These are phyloP conservation scores for Proliferodiscus dingleyae DNA, from an alignment of 2,329 filamentous ascomycete species.

Conservation along the genomic window DNA sequence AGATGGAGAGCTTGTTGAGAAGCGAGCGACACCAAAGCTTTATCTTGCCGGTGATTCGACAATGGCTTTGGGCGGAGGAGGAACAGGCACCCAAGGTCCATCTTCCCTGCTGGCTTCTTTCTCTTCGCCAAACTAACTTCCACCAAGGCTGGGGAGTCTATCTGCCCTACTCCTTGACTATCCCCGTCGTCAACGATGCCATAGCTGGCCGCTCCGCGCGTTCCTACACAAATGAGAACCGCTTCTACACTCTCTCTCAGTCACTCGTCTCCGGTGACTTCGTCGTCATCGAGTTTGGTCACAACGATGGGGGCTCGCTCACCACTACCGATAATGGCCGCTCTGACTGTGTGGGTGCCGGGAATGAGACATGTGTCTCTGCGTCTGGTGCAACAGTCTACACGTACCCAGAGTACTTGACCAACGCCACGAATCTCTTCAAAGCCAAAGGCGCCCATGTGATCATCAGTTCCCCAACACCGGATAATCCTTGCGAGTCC, in stretches of 20 bases:
- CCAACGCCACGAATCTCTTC: conserved; percentile 25
- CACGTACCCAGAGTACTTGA: conserved; percentile 29
- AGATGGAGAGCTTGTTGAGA: conserved; percentile 8
- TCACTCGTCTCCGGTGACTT: conserved; percentile 33
- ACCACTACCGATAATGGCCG: conserved; percentile 54
- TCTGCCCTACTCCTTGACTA: conserved; percentile 45
- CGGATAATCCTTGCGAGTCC: conserved; percentile 58
- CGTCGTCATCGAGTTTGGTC: conserved; percentile 58
- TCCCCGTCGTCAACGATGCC: conserved; percentile 57
- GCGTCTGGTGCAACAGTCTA: conserved; percentile 45
- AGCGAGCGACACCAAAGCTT: conserved; percentile 35
- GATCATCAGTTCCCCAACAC: conserved; percentile 55
- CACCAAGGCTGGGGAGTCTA: conserved; percentile 58
- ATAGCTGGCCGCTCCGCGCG: conserved; percentile 62
- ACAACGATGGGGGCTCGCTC: conserved; percentile 61
- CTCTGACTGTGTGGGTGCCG: conserved; percentile 46
- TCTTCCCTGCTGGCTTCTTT: background rate
- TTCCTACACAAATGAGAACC: conserved; percentile 61
- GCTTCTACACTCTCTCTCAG: conserved; percentile 53
- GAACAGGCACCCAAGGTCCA: conserved; percentile 38
- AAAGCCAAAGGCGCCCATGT: conserved; percentile 54
- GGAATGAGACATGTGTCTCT: conserved; percentile 41
- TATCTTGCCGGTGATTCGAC: conserved; percentile 59
- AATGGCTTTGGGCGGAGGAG: conserved; percentile 48
- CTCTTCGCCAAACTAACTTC: conserved; percentile 1